Evolutionary conservation across 176 grass and related monocot species (phyloP), one percentile per base, ranked within the genome.

Genomic region (Juncus inflexus): DNA sequence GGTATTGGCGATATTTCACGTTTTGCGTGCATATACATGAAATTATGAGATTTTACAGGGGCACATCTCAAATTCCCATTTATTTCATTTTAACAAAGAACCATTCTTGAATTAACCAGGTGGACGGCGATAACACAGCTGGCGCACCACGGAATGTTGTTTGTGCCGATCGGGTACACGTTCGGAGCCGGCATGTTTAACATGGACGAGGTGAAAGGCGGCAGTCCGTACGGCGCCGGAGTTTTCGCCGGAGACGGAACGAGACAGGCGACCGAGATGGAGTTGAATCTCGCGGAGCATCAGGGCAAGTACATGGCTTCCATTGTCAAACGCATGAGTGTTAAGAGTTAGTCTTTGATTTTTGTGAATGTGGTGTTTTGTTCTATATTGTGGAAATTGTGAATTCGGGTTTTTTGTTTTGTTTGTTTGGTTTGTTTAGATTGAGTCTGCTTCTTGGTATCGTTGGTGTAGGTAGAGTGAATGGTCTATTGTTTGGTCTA

Each of bases 71-170:
- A 5, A 67, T 63, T 53, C 43, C 19, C 19, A 28, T 28, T 28
- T 28, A 28, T 28, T 28, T 28, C 19, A 28, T 28, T 28, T 28
- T 28, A 28, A 28, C 1, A 28, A 28, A 28, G 19, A 28, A 28
- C 19, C 1, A 28, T 28, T 28, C 19, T 28, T 28, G 0, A 28
- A 28, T 28, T 28, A 28, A 28, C 19, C 19, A 91, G 89, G 12
- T 91, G 89, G 89, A 91, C 89, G 9, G 89, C 89, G 68, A 84
- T 91, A 70, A 91, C 89, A 66, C 89, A 91, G 65, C 65, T 91
- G 67, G 89, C 68, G 53, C 89, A 91, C 77, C 89, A 91, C 37
- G 89, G 89, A 54, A 91, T 91, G 89, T 78, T 91, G 6, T 91
- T 91, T 10, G 84, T 91, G 45, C 89, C 89, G 0, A 91, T 91